A percentile compares a stretch with the other conserved stretches of the same genome.
These are phyloP conservation scores for Gardenia jasminoides DNA, from an alignment of 257 asterid genomes.

Conservation along the genomic window DNA sequence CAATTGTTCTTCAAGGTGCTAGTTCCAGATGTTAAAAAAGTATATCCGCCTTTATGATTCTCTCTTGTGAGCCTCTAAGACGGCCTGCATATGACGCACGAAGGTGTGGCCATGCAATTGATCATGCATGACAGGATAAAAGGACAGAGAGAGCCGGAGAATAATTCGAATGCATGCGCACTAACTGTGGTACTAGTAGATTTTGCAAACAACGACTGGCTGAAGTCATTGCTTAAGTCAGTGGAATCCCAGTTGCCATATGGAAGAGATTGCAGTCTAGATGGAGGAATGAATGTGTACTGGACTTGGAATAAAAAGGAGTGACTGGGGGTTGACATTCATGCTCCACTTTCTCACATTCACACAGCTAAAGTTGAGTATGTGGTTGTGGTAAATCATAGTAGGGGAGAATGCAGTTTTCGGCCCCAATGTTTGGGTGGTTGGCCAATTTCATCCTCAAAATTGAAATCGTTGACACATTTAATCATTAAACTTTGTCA, in stretches of 20 bases:
- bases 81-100: not conserved
- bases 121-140: conserved; percentile 1
- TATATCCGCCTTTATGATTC: too few species aligned
- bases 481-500: too few species aligned
- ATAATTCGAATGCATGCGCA: not conserved
- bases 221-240: conserved; percentile 32
- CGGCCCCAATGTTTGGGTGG: too few species aligned
- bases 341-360: not conserved
- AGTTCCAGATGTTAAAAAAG: too few species aligned
- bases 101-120: not conserved
- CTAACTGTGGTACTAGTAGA: conserved; percentile 4
- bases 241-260: conserved; percentile 17
- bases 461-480: too few species aligned
- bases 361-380: not conserved
- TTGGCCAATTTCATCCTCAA: too few species aligned
- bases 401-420: too few species aligned
- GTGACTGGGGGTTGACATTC: not conserved
- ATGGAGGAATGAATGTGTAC: conserved; percentile 8
- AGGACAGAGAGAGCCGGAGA: not conserved
- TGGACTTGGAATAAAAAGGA: conserved; percentile 13
- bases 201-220: not conserved
- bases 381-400: not conserved
- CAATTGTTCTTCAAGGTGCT: too few species aligned
- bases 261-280: not conserved
- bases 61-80: too few species aligned